These are phyloP conservation scores for Astraeus odoratus DNA, from an alignment of 768 basidiomycete species.

Conservation along the genomic window DNA sequence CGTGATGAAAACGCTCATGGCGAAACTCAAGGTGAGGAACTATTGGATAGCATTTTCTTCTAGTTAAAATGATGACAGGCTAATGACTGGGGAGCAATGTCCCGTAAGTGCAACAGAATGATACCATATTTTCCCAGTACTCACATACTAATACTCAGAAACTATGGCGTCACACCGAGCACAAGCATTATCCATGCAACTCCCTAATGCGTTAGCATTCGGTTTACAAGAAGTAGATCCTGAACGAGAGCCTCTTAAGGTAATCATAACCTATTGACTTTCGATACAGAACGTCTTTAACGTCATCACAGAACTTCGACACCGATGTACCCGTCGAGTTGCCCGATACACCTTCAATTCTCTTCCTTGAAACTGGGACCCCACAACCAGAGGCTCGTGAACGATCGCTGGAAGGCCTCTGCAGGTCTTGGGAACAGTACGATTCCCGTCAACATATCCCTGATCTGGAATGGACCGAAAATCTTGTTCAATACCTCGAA, in stretches of 20 bases:
- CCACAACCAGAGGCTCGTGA: slow-evolving; percentile 10
- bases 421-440: slow-evolving; percentile 26
- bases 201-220: slow-evolving; percentile 41
- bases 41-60: background rate
- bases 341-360: slow-evolving; percentile 29
- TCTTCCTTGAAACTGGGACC: slow-evolving; percentile 25
- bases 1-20: slow-evolving; percentile 56
- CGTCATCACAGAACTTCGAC: slow-evolving; percentile 48
- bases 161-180: slow-evolving; percentile 41
- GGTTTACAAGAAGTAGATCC: slow-evolving; percentile 43
- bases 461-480: slow-evolving; percentile 38
- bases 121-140: background rate
- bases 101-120: slow-evolving; percentile 40
- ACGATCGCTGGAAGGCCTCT: slow-evolving; percentile 10
- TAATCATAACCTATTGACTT: too few relatives aligned
- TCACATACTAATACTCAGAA: slow-evolving; percentile 23
- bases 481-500: slow-evolving; percentile 35
- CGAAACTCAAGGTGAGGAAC: slow-evolving; percentile 49
- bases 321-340: slow-evolving; percentile 35
- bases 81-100: slow-evolving; percentile 57
- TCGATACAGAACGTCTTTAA: too few relatives aligned
- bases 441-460: slow-evolving; percentile 25
- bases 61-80: slow-evolving; percentile 28
- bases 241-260: slow-evolving; percentile 44
- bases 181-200: slow-evolving; percentile 32